Evolutionary conservation across 2,329 filamentous ascomycete genomes (phyloP), one percentile per base, ranked within the genome.

Genomic region (Aspergillus viridinutans): DNA sequence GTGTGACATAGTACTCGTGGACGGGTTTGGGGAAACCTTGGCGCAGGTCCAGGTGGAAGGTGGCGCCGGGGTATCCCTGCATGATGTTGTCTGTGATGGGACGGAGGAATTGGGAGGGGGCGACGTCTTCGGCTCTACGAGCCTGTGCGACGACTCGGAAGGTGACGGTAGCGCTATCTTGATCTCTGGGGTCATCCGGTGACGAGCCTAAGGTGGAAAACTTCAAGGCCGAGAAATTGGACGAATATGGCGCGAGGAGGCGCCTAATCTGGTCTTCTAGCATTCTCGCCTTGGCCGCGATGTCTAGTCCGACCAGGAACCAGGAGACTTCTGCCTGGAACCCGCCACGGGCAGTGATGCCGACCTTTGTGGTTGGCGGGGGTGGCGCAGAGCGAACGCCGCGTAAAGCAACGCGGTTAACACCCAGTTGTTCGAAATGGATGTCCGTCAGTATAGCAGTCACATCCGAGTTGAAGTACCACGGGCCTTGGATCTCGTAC

Each of bases 381-480:
- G 80, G 80, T 0, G 78, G 67, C 7, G 63, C 66, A 3, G 72
- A 72, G 12, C 80, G 65, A 2, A 76, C 74, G 1, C 82, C 79
- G 23, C 76, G 74, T 49, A 84, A 55, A 2, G 77, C 75, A 1
- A 84, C 79, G 6, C 81, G 75, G 61, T 84, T 77, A 20, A 69
- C 68, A 1, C 75, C 76, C 4, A 80, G 56, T 53, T 85, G 77
- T 49, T 82, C 77, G 58, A 86, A 81, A 56, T 74, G 76, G 40
- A 84, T 70, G n/a, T 77, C 71, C 49, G 77, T 71, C 14, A 85
- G 69, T 14, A 81, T 64, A 0, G 82, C 82, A 0, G 79, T 83
- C 29, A 84, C 82, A 59, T 85, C 83, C 0, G 78, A 80, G 69
- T 84, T 84, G 73, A 77, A 82, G 65, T 85, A 85, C 74, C 77